A percentile compares a stretch with the other conserved stretches of the same genome.
These are phyloP conservation scores for Angomonas desouzai DNA, from an alignment of 208 protist species.

Conservation along the genomic window DNA sequence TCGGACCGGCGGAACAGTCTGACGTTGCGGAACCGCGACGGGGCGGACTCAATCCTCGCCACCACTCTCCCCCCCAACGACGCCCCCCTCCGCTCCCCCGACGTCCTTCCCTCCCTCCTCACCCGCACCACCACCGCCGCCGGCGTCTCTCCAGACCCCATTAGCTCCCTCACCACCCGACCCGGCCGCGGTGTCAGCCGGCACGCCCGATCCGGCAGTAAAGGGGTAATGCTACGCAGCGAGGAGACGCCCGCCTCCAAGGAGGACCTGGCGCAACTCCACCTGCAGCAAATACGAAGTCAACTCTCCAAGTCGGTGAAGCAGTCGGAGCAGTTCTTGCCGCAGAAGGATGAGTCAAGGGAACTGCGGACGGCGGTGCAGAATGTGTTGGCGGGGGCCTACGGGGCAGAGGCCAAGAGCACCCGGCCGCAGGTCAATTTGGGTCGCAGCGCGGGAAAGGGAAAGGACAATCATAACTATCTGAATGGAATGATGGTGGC, in stretches of 20 bases:
- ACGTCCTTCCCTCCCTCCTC: background rate
- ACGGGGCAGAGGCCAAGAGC: background rate
- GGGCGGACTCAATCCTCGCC: background rate
- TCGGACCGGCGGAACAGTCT: background rate
- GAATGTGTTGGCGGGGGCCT: background rate
- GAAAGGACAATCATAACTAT: constrained; percentile 10
- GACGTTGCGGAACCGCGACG: background rate
- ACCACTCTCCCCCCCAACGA: constrained; percentile 1
- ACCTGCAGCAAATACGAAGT: background rate
- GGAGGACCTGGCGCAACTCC: background rate
- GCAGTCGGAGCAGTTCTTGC: background rate
- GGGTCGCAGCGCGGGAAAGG: background rate
- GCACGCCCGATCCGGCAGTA: background rate
- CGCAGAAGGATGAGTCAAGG: constrained; percentile 5
- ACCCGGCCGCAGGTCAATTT: background rate
- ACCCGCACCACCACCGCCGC: background rate
- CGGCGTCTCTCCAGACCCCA: background rate
- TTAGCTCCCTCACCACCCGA: background rate
- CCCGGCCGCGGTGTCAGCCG: background rate
- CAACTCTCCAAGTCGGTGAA: constrained; percentile 5
- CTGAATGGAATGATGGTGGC: constrained; percentile 2
- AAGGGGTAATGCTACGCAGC: background rate
- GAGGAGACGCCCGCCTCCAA: background rate
- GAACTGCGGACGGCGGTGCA: background rate
- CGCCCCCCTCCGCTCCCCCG: background rate